Base-by-base conservation (phyloP, 345 rosid species). In the Dipteronia dyeriana region DNA sequence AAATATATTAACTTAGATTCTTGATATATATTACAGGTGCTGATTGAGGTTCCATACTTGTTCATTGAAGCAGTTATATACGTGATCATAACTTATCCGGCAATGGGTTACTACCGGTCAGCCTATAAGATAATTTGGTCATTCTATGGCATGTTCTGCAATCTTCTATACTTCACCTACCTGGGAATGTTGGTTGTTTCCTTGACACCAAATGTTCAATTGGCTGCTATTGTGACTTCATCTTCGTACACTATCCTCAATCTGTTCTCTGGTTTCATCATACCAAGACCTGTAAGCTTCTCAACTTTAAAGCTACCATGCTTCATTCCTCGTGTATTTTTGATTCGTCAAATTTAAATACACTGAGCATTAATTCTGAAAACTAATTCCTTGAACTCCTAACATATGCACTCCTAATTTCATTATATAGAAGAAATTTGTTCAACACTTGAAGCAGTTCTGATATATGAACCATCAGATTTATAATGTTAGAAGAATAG, bases 81-180 rank as follows among this genome's bases (percentile, higher is more conserved):
- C 54, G 53, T 79, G 26, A 49, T 73, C 5, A 76, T 84, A 47
- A 81, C 83, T 38, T 84, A 81, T 81, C 76, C 84, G 34, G 34
- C 34, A 2, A 84, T 84, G 84, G 80, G 82, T 20, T 84, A 76
- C 45, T 66, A 81, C 47, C 76, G 83, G 81, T 79, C 87, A 22
- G 83, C 34, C 39, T 73, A 76, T 22, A 84, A 84, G 76, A 69
- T 84, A 60, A 72, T 80, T 9, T 84, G 84, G 84, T 78, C 66
- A 66, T 81, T 72, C 56, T 81, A 75, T 6, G n/a, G 59, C 38
- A 75, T 76, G 22, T 84, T 68, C 59, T 75, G 78, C 56, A 59
- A 79, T 20, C 68, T 84, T 53, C 70, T 81, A 16, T 80, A 17
- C 73, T 80, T 78, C 82, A 84, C 76, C 65, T 81, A 75, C 70